Conservation (phyloP, 345 rosid genomes). For the Orychophragmus violaceus region DNA sequence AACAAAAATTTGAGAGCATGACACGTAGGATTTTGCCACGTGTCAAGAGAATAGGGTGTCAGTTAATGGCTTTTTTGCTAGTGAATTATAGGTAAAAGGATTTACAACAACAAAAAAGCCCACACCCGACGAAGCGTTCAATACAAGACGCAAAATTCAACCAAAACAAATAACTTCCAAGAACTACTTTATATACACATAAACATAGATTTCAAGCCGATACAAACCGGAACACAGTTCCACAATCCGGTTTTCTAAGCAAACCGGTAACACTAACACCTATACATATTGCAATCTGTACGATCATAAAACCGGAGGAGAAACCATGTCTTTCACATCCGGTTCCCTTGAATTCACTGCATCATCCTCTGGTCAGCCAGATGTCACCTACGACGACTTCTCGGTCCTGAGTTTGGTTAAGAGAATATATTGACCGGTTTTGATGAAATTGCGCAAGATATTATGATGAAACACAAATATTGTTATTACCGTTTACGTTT, state of each 20-base stretch:
- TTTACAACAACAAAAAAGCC: not conserved
- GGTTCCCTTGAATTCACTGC: not conserved
- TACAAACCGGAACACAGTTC: not conserved
- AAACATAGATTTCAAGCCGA: not conserved
- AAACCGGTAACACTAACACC: constrained; percentile 2
- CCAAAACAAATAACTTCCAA: not conserved
- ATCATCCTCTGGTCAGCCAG: not conserved
- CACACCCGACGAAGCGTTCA: constrained; percentile 9
- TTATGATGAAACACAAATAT: not conserved
- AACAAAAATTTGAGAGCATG: too few relatives aligned
- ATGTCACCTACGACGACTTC: constrained; percentile 18
- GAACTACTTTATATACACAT: constrained; percentile 3
- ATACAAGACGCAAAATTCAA: constrained; percentile 17
- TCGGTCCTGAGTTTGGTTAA: constrained; percentile 16
- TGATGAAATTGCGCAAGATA: not conserved
- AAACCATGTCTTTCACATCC: not conserved
- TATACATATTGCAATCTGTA: not conserved
- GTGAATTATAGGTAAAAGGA: too few relatives aligned
- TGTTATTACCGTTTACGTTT: constrained; percentile 70
- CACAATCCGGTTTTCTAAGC: not conserved
- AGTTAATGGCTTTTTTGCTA: too few relatives aligned
- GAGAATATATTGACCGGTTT: not conserved
- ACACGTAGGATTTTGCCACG: too few relatives aligned
- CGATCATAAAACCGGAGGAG: not conserved
- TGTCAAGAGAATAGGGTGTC: too few relatives aligned